These are phyloP conservation scores for Zychaea mexicana DNA, from an alignment of 371 early-diverging fungal species.

Conservation along the genomic window DNA sequence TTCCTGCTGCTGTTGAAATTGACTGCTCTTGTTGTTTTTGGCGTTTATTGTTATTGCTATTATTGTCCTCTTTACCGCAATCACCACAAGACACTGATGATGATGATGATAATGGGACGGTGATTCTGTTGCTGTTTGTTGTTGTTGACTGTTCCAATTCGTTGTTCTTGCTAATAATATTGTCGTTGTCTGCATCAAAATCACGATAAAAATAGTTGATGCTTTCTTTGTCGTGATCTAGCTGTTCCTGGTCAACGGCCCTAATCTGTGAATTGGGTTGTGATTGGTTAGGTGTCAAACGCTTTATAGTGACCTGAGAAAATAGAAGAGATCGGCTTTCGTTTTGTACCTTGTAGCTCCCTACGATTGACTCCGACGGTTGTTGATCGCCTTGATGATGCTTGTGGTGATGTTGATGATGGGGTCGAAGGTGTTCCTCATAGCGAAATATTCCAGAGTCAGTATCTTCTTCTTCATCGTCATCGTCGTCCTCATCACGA, in stretches of 20 bases:
- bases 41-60: not conserved
- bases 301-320: not conserved
- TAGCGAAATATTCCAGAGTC: not conserved
- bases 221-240: not conserved
- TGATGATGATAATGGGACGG: not conserved
- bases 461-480: not conserved
- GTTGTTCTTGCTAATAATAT: too few species aligned
- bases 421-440: not conserved
- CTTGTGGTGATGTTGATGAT: too few species aligned
- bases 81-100: too few species aligned
- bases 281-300: constrained; percentile 3
- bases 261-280: not conserved
- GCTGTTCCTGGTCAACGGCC: not conserved
- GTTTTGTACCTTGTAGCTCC: not conserved
- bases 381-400: not conserved
- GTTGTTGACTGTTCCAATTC: not conserved
- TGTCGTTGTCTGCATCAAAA: not conserved
- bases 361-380: not conserved
- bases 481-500: not conserved
- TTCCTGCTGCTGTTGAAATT: too few species aligned
- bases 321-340: not conserved
- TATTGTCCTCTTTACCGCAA: not conserved
- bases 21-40: not conserved
- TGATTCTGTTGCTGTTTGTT: not conserved
- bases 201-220: not conserved